These are phyloP conservation scores for Euryodendron excelsum DNA, from an alignment of 148 eudicot species.

Conservation along the genomic window DNA sequence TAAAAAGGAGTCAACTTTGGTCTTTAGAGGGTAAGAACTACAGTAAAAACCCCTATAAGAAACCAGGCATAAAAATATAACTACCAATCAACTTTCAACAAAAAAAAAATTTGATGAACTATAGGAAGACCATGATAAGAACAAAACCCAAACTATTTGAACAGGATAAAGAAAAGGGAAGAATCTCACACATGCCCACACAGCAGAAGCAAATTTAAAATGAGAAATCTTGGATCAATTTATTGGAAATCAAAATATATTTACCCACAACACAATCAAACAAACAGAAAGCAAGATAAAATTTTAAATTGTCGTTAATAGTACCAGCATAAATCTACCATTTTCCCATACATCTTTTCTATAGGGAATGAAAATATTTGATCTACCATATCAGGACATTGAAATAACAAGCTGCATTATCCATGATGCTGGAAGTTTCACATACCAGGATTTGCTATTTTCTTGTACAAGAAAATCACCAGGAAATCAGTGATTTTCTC, in stretches of 20 bases:
- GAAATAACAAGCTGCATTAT: too few relatives aligned
- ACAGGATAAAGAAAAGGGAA: not conserved
- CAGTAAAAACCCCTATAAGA: not conserved
- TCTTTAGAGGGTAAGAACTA: not conserved
- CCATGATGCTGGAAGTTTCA: slow-evolving; percentile 2
- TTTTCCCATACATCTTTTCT: too few relatives aligned
- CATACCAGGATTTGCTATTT: not conserved
- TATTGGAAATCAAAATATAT: not conserved
- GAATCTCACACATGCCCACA: not conserved
- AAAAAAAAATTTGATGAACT: not conserved
- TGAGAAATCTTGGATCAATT: not conserved
- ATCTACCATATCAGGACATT: too few relatives aligned
- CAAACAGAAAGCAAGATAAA: not conserved
- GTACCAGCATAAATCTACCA: too few relatives aligned
- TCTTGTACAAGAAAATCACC: not conserved
- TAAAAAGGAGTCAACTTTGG: not conserved
- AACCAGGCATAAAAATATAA: not conserved
- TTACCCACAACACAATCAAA: not conserved
- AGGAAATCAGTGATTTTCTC: not conserved
- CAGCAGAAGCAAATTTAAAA: not conserved
- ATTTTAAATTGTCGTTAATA: not conserved
- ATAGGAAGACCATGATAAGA: not conserved
- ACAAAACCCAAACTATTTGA: not conserved
- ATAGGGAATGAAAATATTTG: too few relatives aligned
- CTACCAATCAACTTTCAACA: not conserved